phyloP scores from a whole-genome alignment of 768 basidiomycete species.

The Heimioporus sp. region DNA sequence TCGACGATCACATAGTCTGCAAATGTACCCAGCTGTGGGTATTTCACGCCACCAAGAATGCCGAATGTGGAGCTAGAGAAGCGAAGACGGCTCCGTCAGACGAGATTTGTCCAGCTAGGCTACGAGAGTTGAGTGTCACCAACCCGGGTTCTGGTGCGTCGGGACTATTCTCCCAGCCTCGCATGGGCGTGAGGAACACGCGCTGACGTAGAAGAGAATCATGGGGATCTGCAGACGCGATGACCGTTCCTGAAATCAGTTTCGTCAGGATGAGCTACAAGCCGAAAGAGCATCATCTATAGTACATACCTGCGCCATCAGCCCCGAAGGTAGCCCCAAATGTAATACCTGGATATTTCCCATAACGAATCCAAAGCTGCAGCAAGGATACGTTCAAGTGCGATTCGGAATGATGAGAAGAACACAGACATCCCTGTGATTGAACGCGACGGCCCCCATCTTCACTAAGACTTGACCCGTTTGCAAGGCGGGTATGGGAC shows the following conservation, averaged over 20 bases:
- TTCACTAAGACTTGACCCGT: slow-evolving; percentile 62
- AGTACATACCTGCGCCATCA: slow-evolving; percentile 66
- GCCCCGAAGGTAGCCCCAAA: slow-evolving; percentile 62
- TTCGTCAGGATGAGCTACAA: background rate
- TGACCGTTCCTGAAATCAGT: slow-evolving; percentile 51
- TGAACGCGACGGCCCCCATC: slow-evolving; percentile 70
- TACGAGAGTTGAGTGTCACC: slow-evolving; percentile 10
- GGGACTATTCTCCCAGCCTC: slow-evolving; percentile 71
- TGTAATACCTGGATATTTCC: slow-evolving; percentile 62
- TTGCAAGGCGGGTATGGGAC: slow-evolving; percentile 48
- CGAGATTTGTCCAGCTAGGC: background rate
- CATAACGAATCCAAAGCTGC: slow-evolving; percentile 74
- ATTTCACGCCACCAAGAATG: slow-evolving; percentile 58
- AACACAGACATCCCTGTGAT: slow-evolving; percentile 64
- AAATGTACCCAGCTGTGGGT: slow-evolving; percentile 66
- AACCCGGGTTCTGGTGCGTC: slow-evolving; percentile 66
- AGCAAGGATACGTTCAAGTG: background rate
- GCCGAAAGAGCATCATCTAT: background rate
- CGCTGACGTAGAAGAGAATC: slow-evolving; percentile 61
- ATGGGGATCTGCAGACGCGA: slow-evolving; percentile 50
- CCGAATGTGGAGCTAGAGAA: slow-evolving; percentile 45
- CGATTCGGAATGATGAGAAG: background rate
- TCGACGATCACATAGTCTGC: slow-evolving; percentile 74
- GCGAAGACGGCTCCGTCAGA: background rate
- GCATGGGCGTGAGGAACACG: slow-evolving; percentile 73